Conservation (phyloP, 495 filamentous ascomycete species). For the Pseudoneurospora amorphoporcata region DNA sequence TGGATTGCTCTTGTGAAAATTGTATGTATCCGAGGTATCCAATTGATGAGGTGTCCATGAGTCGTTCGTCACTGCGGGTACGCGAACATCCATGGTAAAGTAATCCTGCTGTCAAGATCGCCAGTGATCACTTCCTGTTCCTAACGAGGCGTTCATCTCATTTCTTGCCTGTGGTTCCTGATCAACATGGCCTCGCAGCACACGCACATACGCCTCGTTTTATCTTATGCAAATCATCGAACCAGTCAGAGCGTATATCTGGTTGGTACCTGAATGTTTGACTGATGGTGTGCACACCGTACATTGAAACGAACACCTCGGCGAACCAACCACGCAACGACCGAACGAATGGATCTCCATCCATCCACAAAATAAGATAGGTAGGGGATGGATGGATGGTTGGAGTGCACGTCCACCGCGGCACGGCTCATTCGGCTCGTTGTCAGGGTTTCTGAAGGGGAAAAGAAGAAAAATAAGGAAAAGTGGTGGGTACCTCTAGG, state of each 20-base stretch:
- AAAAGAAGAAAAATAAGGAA: not conserved
- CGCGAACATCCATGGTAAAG: not conserved
- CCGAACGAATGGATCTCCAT: not conserved
- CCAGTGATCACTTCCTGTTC: not conserved
- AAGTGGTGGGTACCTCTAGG: not conserved
- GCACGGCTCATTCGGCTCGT: not conserved
- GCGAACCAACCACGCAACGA: not conserved
- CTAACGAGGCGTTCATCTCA: not conserved
- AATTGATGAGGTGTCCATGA: too few relatives aligned
- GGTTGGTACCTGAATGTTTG: not conserved
- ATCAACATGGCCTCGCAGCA: not conserved
- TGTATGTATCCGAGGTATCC: too few relatives aligned
- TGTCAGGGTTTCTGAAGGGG: not conserved
- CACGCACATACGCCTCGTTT: not conserved
- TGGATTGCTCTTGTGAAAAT: not conserved
- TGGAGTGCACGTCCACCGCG: not conserved
- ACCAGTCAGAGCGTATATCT: not conserved
- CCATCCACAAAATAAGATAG: not conserved
- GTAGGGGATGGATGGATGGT: not conserved
- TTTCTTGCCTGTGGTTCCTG: not conserved
- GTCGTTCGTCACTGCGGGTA: not conserved
- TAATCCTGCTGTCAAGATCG: not conserved
- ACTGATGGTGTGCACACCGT: not conserved
- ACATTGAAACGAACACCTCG: not conserved
- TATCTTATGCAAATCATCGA: not conserved